phyloP scores from a whole-genome alignment of 441 rosid genomes.

The Arabidopsis lyrata region DNA sequence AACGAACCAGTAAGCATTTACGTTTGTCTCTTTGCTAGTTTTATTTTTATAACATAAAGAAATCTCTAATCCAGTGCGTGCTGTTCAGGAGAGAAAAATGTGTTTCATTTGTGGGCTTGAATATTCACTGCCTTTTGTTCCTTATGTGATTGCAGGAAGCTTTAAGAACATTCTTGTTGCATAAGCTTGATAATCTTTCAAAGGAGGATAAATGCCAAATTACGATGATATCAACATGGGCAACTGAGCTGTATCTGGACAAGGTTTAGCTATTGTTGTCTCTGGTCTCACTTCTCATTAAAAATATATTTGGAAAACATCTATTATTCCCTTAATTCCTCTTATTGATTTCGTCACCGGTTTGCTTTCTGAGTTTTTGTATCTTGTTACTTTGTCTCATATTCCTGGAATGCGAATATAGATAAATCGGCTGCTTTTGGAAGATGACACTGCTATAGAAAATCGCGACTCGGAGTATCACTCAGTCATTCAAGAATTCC shows the following conservation, averaged over 20 bases:
- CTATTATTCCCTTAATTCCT: constrained; percentile 15
- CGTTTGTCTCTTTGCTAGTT: constrained; percentile 21
- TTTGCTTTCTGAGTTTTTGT: constrained; percentile 15
- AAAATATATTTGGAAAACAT: constrained; percentile 5
- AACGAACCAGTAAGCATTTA: constrained; percentile 75
- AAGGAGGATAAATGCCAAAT: constrained; percentile 98
- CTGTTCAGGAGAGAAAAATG: constrained; percentile 17
- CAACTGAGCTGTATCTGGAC: constrained; percentile 97
- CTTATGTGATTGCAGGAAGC: constrained; percentile 80
- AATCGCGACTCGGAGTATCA: constrained; percentile 86
- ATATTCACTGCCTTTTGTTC: constrained; percentile 22
- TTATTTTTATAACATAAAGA: constrained; percentile 2
- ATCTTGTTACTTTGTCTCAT: constrained; percentile 31
- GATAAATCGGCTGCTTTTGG: constrained; percentile 95
- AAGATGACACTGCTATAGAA: constrained; percentile 90
- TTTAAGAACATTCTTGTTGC: constrained; percentile 91
- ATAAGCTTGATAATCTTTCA: constrained; percentile 93
- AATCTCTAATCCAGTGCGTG: constrained; percentile 10
- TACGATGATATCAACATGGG: constrained; percentile 99
- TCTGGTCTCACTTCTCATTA: constrained; percentile 24
- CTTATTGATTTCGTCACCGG: constrained; percentile 9
- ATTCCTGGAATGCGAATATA: constrained; percentile 33
- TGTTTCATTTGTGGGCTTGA: constrained; percentile 22
- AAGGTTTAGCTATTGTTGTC: constrained; percentile 69
- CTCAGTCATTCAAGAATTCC: constrained; percentile 83